Conservation (phyloP, 2,329 filamentous ascomycete genomes). For the Colletotrichum costaricense region DNA sequence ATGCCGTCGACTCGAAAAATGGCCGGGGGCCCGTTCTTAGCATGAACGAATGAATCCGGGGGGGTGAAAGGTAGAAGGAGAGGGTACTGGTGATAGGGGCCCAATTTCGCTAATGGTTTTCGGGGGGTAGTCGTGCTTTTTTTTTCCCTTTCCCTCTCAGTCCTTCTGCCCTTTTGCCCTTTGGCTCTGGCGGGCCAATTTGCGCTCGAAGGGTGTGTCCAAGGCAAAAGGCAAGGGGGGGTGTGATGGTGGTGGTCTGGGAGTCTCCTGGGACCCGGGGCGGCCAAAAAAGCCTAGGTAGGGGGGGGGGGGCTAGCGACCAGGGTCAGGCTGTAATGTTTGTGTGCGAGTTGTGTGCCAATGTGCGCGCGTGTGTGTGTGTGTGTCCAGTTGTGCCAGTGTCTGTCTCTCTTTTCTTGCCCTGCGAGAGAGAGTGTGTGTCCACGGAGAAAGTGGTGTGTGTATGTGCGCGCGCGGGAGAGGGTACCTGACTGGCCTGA, state of each 20-base stretch:
- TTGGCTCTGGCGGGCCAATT: conserved; percentile 24
- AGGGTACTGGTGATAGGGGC: conserved; percentile 45
- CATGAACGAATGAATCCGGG: conserved; percentile 48
- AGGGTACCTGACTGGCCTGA: background rate
- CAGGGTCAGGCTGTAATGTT: conserved; percentile 15
- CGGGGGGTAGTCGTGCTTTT: conserved; percentile 41
- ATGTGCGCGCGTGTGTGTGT: background rate
- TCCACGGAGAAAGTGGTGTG: background rate
- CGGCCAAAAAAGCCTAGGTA: conserved; percentile 13
- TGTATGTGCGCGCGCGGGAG: background rate
- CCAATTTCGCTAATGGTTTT: conserved; percentile 54
- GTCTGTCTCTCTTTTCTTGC: background rate
- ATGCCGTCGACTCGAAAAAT: conserved; percentile 33
- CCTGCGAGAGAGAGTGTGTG: background rate
- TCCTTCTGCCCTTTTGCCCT: background rate
- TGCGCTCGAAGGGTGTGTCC: conserved; percentile 23
- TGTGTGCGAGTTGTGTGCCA: background rate
- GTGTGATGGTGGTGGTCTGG: conserved; percentile 9
- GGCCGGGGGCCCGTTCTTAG: conserved; percentile 42
- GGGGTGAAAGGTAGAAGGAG: conserved; percentile 40
- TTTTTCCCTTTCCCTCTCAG: background rate
- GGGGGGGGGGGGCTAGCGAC: conserved; percentile 2
- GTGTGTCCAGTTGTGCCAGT: background rate
- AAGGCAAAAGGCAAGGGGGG: background rate
- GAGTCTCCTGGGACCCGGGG: conserved; percentile 21